phyloP scores from a whole-genome alignment of 345 rosid genomes.

The Psidium guajava region DNA sequence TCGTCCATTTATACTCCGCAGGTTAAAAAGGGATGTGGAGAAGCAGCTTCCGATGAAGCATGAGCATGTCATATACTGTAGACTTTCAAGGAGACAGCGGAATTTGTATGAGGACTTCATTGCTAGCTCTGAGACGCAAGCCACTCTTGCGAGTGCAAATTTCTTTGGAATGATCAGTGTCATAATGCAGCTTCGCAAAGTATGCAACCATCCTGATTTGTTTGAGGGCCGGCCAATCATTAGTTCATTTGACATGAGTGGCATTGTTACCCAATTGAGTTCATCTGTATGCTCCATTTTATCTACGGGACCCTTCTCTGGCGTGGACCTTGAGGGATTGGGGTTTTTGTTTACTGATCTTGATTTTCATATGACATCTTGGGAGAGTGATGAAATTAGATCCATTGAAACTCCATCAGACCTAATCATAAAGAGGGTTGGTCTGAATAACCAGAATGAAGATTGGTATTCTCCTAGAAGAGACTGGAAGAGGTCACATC shows the following conservation, averaged over 20 bases:
- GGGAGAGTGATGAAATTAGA: constrained; percentile 78
- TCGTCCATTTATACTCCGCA: constrained; percentile 92
- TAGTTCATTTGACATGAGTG: constrained; percentile 91
- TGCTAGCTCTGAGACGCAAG: constrained; percentile 98
- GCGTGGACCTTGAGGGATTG: constrained; percentile 46
- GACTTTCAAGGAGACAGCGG: constrained; percentile 96
- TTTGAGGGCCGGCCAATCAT: constrained; percentile 99
- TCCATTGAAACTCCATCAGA: constrained; percentile 68
- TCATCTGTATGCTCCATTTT: constrained; percentile 64
- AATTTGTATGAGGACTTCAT: constrained; percentile 98
- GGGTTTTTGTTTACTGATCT: constrained; percentile 74
- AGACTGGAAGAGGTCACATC: constrained; percentile 30
- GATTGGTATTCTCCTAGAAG: constrained; percentile 15
- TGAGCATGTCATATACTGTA: constrained; percentile 89
- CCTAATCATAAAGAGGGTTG: constrained; percentile 42
- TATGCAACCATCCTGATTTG: constrained; percentile 97
- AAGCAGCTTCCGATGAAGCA: constrained; percentile 91
- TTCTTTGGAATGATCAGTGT: constrained; percentile 99
- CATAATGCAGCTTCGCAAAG: constrained; percentile 99
- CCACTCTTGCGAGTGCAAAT: constrained; percentile 86
- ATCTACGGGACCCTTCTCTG: constrained; percentile 48
- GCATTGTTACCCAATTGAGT: constrained; percentile 66
- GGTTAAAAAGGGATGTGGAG: constrained; percentile 97
- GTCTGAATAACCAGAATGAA: constrained; percentile 26
- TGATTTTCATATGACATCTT: constrained; percentile 74